Evolutionary conservation across 2,329 filamentous ascomycete genomes (phyloP).

Genomic region (Diaporthe eres): DNA sequence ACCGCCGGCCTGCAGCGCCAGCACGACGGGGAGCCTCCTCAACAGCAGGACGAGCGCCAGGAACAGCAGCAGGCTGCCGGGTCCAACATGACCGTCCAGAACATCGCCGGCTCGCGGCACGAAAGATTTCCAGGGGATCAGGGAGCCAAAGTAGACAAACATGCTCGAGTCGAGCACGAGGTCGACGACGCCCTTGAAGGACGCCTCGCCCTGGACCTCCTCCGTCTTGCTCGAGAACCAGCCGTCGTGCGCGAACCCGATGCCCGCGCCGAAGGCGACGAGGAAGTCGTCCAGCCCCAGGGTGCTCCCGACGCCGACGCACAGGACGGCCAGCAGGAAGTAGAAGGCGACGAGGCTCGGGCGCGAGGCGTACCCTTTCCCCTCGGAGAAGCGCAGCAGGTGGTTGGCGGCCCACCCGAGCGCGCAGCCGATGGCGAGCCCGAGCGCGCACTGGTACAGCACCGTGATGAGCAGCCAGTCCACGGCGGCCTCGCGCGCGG

Average conservation of each 20-base stretch:
- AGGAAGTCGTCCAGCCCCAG: constrained; percentile 48
- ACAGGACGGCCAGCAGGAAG: constrained; percentile 47
- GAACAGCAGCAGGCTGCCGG: constrained; percentile 42
- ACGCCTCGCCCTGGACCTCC: constrained; percentile 42
- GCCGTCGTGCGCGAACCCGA: constrained; percentile 38
- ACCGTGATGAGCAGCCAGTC: constrained; percentile 79
- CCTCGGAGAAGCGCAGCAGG: constrained; percentile 39
- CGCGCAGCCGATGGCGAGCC: constrained; percentile 72
- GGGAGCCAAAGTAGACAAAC: constrained; percentile 47
- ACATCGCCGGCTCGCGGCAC: not conserved
- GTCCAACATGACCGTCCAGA: constrained; percentile 41
- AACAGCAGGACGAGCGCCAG: constrained; percentile 43
- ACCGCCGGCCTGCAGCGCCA: constrained; percentile 40
- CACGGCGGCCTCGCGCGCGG: constrained; percentile 65
- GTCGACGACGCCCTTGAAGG: constrained; percentile 45
- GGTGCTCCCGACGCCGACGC: constrained; percentile 46
- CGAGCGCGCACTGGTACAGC: constrained; percentile 76
- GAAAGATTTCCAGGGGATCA: constrained; percentile 46
- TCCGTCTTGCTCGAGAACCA: constrained; percentile 42
- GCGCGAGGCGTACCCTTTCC: constrained; percentile 26
- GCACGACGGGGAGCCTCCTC: constrained; percentile 44
- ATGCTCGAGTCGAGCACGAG: constrained; percentile 46
- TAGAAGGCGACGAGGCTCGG: constrained; percentile 47
- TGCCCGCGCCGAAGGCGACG: constrained; percentile 48
- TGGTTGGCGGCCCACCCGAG: constrained; percentile 79